phyloP scores from a whole-genome alignment of 768 basidiomycete genomes.

The Inosperma sp. region DNA sequence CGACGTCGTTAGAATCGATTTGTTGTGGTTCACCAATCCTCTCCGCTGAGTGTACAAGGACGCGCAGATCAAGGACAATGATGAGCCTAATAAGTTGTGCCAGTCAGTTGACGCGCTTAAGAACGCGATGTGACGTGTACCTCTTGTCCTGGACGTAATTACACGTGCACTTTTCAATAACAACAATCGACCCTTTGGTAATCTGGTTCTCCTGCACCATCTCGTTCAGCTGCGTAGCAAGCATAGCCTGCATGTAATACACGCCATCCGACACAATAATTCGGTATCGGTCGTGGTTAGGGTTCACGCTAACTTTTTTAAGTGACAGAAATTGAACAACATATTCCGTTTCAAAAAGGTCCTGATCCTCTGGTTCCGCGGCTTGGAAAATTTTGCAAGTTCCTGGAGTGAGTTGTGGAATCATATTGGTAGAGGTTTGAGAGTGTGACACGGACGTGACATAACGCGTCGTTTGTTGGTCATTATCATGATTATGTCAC shows the following conservation, averaged over 20 bases:
- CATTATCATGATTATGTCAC: not conserved
- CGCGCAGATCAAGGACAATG: conserved; percentile 67
- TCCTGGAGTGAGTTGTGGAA: conserved; percentile 53
- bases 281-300: conserved; percentile 57
- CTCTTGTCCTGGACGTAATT: conserved; percentile 82
- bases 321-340: conserved; percentile 79
- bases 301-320: conserved; percentile 58
- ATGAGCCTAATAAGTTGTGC: conserved; percentile 53
- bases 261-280: conserved; percentile 89
- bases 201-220: conserved; percentile 63
- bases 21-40: conserved; percentile 67
- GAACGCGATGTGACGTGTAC: conserved; percentile 40
- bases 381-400: conserved; percentile 48
- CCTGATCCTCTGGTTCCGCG: conserved; percentile 40
- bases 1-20: conserved; percentile 15
- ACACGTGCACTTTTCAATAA: conserved; percentile 71
- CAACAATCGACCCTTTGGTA: conserved; percentile 61
- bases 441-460: conserved; percentile 25
- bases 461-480: conserved; percentile 19
- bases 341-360: conserved; percentile 41
- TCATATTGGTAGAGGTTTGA: conserved; percentile 30
- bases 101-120: conserved; percentile 3
- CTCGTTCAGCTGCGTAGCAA: conserved; percentile 84
- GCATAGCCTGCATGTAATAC: conserved; percentile 88
- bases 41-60: conserved; percentile 48